phyloP scores from a whole-genome alignment of 805 yeast genomes.

The Pichia rugopelliculosa region DNA sequence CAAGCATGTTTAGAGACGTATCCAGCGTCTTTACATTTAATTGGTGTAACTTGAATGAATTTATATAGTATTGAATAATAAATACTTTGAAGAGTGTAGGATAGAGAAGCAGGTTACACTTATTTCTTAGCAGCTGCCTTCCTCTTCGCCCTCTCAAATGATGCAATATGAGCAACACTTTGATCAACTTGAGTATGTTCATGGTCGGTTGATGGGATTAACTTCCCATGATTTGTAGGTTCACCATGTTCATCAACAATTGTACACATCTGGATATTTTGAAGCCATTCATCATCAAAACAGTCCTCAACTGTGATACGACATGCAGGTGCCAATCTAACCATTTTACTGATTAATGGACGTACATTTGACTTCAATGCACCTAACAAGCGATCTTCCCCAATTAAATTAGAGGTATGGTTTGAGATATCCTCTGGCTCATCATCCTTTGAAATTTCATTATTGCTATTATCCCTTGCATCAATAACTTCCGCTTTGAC shows the following conservation, averaged over 20 bases:
- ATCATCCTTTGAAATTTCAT: neutral
- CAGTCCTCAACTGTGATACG: conserved; percentile 76
- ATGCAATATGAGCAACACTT: conserved; percentile 92
- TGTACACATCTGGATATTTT: conserved; percentile 61
- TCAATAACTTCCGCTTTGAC: conserved; percentile 8
- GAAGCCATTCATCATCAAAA: conserved; percentile 65
- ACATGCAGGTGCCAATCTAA: conserved; percentile 78
- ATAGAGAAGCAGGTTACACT: too few species aligned
- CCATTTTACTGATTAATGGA: conserved; percentile 65
- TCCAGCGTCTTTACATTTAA: neutral
- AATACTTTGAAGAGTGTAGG: too few species aligned
- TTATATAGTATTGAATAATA: too few species aligned
- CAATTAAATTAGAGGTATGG: conserved; percentile 60
- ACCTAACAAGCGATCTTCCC: conserved; percentile 62
- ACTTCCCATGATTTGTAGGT: conserved; percentile 27
- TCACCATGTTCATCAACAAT: conserved; percentile 35
- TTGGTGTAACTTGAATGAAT: neutral
- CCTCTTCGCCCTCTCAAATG: conserved; percentile 75
- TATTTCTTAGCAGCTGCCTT: conserved; percentile 12
- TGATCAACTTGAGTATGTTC: conserved; percentile 86
- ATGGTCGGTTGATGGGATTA: conserved; percentile 51
- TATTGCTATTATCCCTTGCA: neutral
- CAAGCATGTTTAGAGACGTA: too few species aligned
- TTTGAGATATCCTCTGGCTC: conserved; percentile 14
- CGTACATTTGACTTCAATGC: conserved; percentile 69